Base-by-base conservation (phyloP, 345 rosid species). In the Ricinus communis region DNA sequence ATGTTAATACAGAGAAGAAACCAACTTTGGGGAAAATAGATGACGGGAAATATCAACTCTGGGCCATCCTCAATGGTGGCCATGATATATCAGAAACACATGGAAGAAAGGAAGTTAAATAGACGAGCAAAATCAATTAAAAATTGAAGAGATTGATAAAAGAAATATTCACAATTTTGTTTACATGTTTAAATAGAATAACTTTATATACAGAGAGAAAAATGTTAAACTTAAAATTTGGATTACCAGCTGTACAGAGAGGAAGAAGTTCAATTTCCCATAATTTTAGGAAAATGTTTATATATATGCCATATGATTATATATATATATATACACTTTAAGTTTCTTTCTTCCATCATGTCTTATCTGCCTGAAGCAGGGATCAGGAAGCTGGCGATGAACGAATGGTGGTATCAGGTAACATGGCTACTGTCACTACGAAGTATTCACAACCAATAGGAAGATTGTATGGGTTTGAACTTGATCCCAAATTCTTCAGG, bases 341-440 rank as follows among this genome's bases (percentile, higher is more conserved):
- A 83, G 66, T 84, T 74, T 4, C 31, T 71, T 79, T 82, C 91
- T 91, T 88, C 97, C 96, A 84, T 88, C 97, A 90, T 74, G 74
- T 91, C 94, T 73, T 50, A 71, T 86, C 88, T 83, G 89, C 88
- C 79, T 66, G 72, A 36, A 55, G 88, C 84, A 82, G 81, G 81
- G 93, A 86, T 94, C 98, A 94, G 95, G 96, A 90, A 91, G 94
- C 69, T 73, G 86, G 78, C 55, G 87, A 59, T 54, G 88, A 81
- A 86, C 81, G 93, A 81, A 88, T 88, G 75, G 87, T 70, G 60
- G 91, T 83, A 70, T 86, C 97, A 46, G 99, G 99, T 82, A 96
- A 80, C 98, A 96, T 96, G 27, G 99, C 99, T 80, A 96, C 85
- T 49, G 98, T 93, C 84, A 93, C 98, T 71, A 96, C 69, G 74